A percentile compares a stretch with the other conserved stretches of the same genome.
These are phyloP conservation scores for Geosmithia flava DNA, from an alignment of 2,329 filamentous ascomycete species.

Conservation along the genomic window DNA sequence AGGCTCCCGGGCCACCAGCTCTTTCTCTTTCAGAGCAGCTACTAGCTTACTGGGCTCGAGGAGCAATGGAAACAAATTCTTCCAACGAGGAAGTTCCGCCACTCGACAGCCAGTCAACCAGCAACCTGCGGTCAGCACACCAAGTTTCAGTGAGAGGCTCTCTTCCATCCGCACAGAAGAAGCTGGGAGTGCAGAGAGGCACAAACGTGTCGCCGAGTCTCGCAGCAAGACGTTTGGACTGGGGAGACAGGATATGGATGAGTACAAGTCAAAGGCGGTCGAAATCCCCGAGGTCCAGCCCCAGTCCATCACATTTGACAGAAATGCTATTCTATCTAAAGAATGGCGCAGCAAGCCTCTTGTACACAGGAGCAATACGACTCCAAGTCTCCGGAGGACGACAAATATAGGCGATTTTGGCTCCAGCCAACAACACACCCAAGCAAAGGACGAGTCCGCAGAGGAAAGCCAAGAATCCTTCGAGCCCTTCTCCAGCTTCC, in stretches of 20 bases:
- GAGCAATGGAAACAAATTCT: not conserved
- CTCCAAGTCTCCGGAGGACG: slow-evolving; percentile 15
- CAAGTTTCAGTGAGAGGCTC: slow-evolving; percentile 76
- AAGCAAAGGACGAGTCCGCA: slow-evolving; percentile 24
- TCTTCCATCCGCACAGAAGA: slow-evolving; percentile 55
- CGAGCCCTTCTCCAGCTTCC: slow-evolving; percentile 76
- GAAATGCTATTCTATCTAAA: slow-evolving; percentile 46
- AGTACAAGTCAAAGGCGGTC: slow-evolving; percentile 43
- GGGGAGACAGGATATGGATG: slow-evolving; percentile 44
- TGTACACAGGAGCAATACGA: slow-evolving; percentile 30
- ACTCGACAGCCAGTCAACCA: not conserved
- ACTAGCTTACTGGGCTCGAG: not conserved
- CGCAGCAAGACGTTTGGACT: slow-evolving; percentile 46
- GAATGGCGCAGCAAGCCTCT: slow-evolving; percentile 5
- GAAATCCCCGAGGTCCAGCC: slow-evolving; percentile 37
- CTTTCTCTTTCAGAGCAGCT: slow-evolving; percentile 54
- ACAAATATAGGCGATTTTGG: not conserved
- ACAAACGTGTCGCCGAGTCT: slow-evolving; percentile 37
- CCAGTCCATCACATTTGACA: slow-evolving; percentile 41
- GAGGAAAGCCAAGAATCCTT: slow-evolving; percentile 28
- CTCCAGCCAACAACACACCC: slow-evolving; percentile 1
- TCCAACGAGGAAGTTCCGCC: not conserved
- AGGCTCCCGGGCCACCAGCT: not conserved
- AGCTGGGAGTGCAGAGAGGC: slow-evolving; percentile 32
- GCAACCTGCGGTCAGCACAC: not conserved